Base-by-base conservation (phyloP, 768 basidiomycete genomes). In the Hysterangium stoloniferum region DNA sequence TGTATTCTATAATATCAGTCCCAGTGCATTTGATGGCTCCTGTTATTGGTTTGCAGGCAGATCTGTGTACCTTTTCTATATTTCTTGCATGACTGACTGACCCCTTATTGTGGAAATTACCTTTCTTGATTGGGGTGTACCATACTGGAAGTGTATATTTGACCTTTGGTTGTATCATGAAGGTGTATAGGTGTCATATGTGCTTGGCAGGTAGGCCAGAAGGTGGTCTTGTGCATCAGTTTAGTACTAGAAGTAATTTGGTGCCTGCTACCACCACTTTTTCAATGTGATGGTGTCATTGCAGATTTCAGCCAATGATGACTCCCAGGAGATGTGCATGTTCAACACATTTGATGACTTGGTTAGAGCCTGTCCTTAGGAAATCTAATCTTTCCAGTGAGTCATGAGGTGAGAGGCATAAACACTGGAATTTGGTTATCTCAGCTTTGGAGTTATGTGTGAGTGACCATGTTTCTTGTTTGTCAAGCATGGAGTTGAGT, bases 381-480 rank as follows among this genome's bases (percentile, higher is more conserved):
- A 40, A 40, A 22, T 40, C 8, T 19, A 22, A 6, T 8, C 37
- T 15, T 6, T 8, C n/a, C 8, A 40, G 8, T 8, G 8, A 8
- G 6, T 7, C 6, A 40, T 22, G 37, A 8, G n/a, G 33, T 9
- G 33, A 34, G n/a, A 34, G 33, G 9, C 33, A n/a, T 40, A 17
- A 17, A 7, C 38, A 41, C 8, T 41, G 38, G 19, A 61, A 52
- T 56, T 71, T 71, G 25, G 49, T 47, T 1, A 68, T 50, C 45
- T 68, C 64, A 40, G 65, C 68, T 19, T 51, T 49, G 0, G 62
- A 67, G 57, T 66, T 65, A 52, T 67, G 66, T 0, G 44, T 33
- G 0, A 8, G 1, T 1, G 58, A 52, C 67, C 68, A 68, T 2
- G 60, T 45, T 6, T 61, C 56, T 4, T 50, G 62, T 2, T 65